Evolutionary conservation across 176 grass and related monocot species (phyloP).

Genomic region (Pharus latifolius): DNA sequence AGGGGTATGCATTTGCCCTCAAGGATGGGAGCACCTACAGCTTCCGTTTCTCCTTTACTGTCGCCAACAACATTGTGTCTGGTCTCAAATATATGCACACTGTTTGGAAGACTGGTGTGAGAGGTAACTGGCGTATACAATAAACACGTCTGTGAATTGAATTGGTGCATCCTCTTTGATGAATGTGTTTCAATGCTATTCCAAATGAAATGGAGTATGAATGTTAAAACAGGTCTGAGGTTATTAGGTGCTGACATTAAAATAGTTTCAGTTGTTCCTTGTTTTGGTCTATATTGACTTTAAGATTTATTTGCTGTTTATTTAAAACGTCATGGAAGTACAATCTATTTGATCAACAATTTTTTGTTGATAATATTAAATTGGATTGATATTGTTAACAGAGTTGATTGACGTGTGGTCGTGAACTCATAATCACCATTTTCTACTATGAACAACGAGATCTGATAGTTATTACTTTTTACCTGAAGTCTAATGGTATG

Average conservation of each 20-base stretch:
- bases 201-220: not conserved
- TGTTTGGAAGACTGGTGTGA: constrained; percentile 37
- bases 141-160: too few relatives aligned
- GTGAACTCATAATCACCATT: not conserved
- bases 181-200: not conserved
- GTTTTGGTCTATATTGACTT: not conserved
- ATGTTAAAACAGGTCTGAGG: not conserved
- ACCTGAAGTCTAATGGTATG: not conserved
- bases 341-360: not conserved
- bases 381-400: not conserved
- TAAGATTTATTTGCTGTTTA: not conserved
- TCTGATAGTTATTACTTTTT: not conserved
- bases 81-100: constrained; percentile 49
- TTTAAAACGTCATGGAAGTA: not conserved
- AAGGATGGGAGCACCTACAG: constrained; percentile 49
- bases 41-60: constrained; percentile 37
- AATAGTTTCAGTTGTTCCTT: not conserved
- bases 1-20: constrained; percentile 28
- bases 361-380: too few relatives aligned
- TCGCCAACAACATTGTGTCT: constrained; percentile 53
- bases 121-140: constrained; percentile 20
- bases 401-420: not conserved
- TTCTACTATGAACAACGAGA: not conserved
- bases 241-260: not conserved
- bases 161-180: not conserved